Percentiles rank a stretch among this genome's conserved stretches.
Conservation (phyloP, 352 stramenopile genomes). For the Blastocystis sp. region DNA sequence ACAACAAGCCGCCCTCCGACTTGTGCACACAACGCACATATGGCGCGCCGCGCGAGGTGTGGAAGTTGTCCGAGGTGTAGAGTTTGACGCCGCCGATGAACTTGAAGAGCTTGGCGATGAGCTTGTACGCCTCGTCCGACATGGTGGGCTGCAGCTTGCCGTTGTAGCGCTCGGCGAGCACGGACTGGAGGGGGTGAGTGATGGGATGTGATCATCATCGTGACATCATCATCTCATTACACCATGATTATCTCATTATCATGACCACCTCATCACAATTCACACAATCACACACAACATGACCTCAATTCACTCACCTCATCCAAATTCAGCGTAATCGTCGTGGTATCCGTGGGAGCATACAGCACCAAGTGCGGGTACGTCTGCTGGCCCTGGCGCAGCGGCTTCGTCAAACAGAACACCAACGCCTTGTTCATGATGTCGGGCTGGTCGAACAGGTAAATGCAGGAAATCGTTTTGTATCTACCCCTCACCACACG, state of each 20-base stretch:
- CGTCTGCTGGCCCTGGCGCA: slow-evolving; percentile 96
- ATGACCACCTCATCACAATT: slow-evolving; percentile 77
- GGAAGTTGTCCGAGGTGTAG: slow-evolving; percentile 75
- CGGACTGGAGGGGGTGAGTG: slow-evolving; percentile 80
- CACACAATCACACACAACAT: slow-evolving; percentile 77
- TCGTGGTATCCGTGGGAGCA: slow-evolving; percentile 76
- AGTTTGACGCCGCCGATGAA: slow-evolving; percentile 81
- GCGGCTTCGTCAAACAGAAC: slow-evolving; percentile 96
- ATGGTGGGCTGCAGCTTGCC: slow-evolving; percentile 93
- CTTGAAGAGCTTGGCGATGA: slow-evolving; percentile 98
- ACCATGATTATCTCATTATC: slow-evolving; percentile 86
- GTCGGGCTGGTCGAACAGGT: slow-evolving; percentile 94
- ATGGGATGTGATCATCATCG: not conserved
- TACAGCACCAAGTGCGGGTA: slow-evolving; percentile 98
- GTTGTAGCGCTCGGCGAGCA: slow-evolving; percentile 93
- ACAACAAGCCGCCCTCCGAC: slow-evolving; percentile 91
- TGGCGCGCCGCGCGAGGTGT: slow-evolving; percentile 80
- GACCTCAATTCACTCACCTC: slow-evolving; percentile 80
- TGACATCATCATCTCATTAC: not conserved
- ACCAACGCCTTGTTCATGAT: slow-evolving; percentile 94
- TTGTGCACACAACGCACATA: slow-evolving; percentile 84
- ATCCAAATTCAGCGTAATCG: slow-evolving; percentile 70
- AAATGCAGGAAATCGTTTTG: slow-evolving; percentile 97
- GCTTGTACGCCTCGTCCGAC: slow-evolving; percentile 91
- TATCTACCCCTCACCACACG: slow-evolving; percentile 82